Base-by-base conservation (phyloP, 495 filamentous ascomycete species). In the Lasiosphaeria ovina region DNA sequence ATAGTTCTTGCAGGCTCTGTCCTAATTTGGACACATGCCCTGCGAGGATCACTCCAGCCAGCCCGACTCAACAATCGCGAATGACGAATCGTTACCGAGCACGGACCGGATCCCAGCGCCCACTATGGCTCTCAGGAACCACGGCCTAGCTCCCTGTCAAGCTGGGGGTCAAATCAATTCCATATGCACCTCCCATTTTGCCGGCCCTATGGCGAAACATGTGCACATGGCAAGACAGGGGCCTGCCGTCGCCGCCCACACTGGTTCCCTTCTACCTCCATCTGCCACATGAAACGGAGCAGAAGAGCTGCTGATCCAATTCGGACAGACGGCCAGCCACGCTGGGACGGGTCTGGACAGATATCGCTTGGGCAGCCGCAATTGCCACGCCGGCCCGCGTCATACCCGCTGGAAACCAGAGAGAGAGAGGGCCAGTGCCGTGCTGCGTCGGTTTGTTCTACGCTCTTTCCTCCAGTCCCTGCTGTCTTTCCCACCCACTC, bases 191-290 rank as follows among this genome's bases (percentile, higher is more conserved):
- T 61, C 51, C 47, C 56, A 66, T 69, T 71, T 73, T 71, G 61
- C 70, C 70, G 65, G 62, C 62, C 64, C 64, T 66, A 64, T 64
- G 60, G 64, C 64, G 59, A 60, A 62, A 65, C 62, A 59, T 55
- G 54, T 59, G 62, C 64, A 69, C 68, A 70, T 70, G 70, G 66
- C 66, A 62, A 9, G 55, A 51, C 66, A 67, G 62, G 68, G 70
- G 66, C 66, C 10, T 50, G 55, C 55, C 44, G 33, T 58, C 55
- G 16, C 56, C 55, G 34, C 9, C 47, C 49, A 55, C 31, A 55
- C 53, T 55, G 53, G 45, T 34, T 58, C 56, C 14, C 34, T 33
- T 51, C 8, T 33, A 9, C 52, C 24, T 53, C 54, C 54, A 55
- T 51, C 50, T 56, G 49, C 47, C 57, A 38, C 59, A 40, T 60